Conservation (phyloP, 208 protist species). For the Blastocrithidia nonstop region DNA sequence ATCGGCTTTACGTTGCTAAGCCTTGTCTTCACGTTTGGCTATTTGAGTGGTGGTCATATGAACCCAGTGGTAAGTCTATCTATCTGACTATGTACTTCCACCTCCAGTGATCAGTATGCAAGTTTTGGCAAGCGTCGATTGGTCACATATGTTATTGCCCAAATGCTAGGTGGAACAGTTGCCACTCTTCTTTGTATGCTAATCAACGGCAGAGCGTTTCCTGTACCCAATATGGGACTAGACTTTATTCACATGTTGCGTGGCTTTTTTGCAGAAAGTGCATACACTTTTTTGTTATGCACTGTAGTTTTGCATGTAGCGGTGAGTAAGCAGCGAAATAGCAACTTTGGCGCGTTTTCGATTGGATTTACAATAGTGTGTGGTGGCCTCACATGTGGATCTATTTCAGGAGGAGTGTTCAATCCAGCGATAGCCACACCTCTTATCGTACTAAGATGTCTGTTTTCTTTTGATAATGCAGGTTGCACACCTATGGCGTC, state of each 20-base stretch:
- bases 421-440: constrained; percentile 56
- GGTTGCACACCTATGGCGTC: constrained; percentile 41
- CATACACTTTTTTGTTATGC: constrained; percentile 70
- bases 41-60: constrained; percentile 68
- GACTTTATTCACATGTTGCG: constrained; percentile 43
- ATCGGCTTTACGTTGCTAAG: constrained; percentile 68
- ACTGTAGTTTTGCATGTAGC: constrained; percentile 66
- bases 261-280: constrained; percentile 54
- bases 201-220: constrained; percentile 41
- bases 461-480: constrained; percentile 11
- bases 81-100: constrained; percentile 44
- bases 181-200: constrained; percentile 48
- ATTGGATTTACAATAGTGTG: constrained; percentile 62
- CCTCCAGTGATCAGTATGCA: constrained; percentile 9
- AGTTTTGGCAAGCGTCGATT: constrained; percentile 38
- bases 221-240: constrained; percentile 44
- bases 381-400: constrained; percentile 30
- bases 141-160: constrained; percentile 51
- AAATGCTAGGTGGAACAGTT: constrained; percentile 43
- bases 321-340: constrained; percentile 39
- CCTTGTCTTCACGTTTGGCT: constrained; percentile 65
- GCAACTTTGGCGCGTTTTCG: constrained; percentile 70
- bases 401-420: constrained; percentile 59
- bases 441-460: constrained; percentile 48
- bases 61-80: constrained; percentile 71